Percentiles rank a stretch among this genome's conserved stretches.
Conservation (phyloP, 2,329 filamentous ascomycete genomes). For the Ceratocystis harringtonii region DNA sequence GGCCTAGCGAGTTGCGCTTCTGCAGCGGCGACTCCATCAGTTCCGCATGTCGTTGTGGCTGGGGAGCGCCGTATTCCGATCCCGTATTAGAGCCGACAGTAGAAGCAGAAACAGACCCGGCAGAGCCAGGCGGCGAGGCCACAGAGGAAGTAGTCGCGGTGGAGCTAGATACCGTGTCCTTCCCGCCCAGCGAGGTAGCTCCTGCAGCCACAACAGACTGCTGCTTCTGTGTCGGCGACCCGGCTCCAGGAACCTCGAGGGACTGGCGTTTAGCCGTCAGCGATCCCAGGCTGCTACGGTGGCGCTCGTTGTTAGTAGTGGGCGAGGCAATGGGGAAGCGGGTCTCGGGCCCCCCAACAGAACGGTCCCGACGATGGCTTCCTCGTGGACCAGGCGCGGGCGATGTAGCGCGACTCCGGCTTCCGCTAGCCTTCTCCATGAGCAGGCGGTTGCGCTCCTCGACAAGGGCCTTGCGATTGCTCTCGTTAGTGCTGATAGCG, state of each 20-base stretch:
- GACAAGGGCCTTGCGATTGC: slow-evolving; percentile 83
- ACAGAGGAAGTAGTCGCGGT: slow-evolving; percentile 17
- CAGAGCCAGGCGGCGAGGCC: slow-evolving; percentile 4
- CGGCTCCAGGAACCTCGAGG: slow-evolving; percentile 60
- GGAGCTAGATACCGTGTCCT: slow-evolving; percentile 18
- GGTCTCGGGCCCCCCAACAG: slow-evolving; percentile 55
- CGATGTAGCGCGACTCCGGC: slow-evolving; percentile 58
- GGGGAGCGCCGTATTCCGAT: neutral
- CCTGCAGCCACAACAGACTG: slow-evolving; percentile 15
- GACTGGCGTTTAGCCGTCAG: slow-evolving; percentile 47
- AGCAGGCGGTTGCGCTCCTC: slow-evolving; percentile 80
- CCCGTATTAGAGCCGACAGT: neutral
- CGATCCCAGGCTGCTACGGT: slow-evolving; percentile 36
- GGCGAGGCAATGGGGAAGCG: slow-evolving; percentile 71
- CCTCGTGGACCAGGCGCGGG: slow-evolving; percentile 48
- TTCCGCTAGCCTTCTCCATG: slow-evolving; percentile 47
- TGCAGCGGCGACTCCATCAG: slow-evolving; percentile 28
- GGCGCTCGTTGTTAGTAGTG: slow-evolving; percentile 37
- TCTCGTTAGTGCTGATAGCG: slow-evolving; percentile 88
- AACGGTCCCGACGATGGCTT: slow-evolving; percentile 63
- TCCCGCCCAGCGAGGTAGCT: slow-evolving; percentile 19
- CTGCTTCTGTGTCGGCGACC: slow-evolving; percentile 18
- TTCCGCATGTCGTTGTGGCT: slow-evolving; percentile 17
- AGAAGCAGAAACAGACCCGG: slow-evolving; percentile 3
- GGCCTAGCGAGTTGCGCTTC: slow-evolving; percentile 50